These are phyloP conservation scores for Diutina rugosa DNA, from an alignment of 1,139 yeast genomes.

Conservation along the genomic window DNA sequence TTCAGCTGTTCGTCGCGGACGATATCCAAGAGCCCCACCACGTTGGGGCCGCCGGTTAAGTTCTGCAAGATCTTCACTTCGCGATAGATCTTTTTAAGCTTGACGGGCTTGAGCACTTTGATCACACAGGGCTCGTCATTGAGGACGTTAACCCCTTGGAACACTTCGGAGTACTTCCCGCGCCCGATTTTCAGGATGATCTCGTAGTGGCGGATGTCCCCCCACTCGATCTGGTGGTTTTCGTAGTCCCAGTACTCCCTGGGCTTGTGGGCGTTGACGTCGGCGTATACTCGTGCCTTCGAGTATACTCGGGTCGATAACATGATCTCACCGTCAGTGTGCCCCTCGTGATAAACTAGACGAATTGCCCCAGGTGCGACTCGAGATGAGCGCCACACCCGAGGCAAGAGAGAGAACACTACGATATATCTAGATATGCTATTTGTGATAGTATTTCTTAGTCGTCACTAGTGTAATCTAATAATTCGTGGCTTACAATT, in stretches of 20 bases:
- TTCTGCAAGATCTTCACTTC: conserved; percentile 68
- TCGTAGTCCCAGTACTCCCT: conserved; percentile 92
- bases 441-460: too few relatives aligned
- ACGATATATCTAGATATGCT: too few relatives aligned
- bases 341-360: not conserved
- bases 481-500: too few relatives aligned
- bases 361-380: too few relatives aligned
- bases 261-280: conserved; percentile 70
- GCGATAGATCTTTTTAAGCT: conserved; percentile 64
- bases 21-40: conserved; percentile 55
- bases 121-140: conserved; percentile 54
- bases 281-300: conserved; percentile 79
- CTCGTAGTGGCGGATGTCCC: conserved; percentile 69
- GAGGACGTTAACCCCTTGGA: conserved; percentile 46
- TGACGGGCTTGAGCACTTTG: conserved; percentile 89
- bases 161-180: conserved; percentile 96
- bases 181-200: conserved; percentile 88
- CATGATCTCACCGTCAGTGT: not conserved
- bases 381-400: too few relatives aligned
- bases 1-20: conserved; percentile 65
- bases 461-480: too few relatives aligned
- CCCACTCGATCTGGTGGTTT: conserved; percentile 59
- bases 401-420: too few relatives aligned
- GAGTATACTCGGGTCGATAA: conserved; percentile 1
- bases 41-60: conserved; percentile 63